Evolutionary conservation across 805 yeast species (phyloP).

Genomic region (Yamadazyma akitaensis): DNA sequence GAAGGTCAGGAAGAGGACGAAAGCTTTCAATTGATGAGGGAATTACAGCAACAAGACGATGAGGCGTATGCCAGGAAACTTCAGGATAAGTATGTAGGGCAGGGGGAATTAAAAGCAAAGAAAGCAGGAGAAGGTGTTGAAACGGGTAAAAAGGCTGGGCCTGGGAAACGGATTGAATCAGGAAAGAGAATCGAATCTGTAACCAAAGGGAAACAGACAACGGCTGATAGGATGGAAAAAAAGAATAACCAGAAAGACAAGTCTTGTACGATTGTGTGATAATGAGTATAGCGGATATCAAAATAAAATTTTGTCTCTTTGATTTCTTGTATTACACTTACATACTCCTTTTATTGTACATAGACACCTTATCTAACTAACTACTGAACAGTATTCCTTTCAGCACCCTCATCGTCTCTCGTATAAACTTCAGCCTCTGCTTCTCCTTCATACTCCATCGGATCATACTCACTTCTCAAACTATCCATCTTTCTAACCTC

Average conservation of each 20-base stretch:
- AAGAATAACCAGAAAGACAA: background rate
- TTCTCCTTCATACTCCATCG: constrained; percentile 69
- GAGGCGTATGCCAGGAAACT: constrained; percentile 44
- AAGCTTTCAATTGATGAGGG: constrained; percentile 38
- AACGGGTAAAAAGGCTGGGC: background rate
- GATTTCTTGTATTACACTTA: no score
- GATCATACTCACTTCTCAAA: constrained; percentile 67
- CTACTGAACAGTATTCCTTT: constrained; percentile 1
- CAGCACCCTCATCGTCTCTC: constrained; percentile 22
- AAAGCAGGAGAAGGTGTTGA: background rate
- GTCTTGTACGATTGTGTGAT: constrained; percentile 22
- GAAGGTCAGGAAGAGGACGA: constrained; percentile 7
- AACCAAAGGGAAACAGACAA: no score
- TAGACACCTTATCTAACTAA: background rate
- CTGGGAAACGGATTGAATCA: no score
- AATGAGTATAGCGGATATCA: background rate
- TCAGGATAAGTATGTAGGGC: constrained; percentile 29
- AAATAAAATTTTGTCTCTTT: no score
- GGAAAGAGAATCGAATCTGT: constrained; percentile 10
- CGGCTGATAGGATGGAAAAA: background rate
- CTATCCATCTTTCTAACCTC: constrained; percentile 69
- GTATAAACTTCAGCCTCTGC: constrained; percentile 39
- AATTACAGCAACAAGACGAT: constrained; percentile 59
- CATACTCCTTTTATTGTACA: no score
- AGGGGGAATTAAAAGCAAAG: constrained; percentile 12